Conservation (phyloP, 1,284 basidiomycete species). For the Cutaneotrichosporon cutaneum region DNA sequence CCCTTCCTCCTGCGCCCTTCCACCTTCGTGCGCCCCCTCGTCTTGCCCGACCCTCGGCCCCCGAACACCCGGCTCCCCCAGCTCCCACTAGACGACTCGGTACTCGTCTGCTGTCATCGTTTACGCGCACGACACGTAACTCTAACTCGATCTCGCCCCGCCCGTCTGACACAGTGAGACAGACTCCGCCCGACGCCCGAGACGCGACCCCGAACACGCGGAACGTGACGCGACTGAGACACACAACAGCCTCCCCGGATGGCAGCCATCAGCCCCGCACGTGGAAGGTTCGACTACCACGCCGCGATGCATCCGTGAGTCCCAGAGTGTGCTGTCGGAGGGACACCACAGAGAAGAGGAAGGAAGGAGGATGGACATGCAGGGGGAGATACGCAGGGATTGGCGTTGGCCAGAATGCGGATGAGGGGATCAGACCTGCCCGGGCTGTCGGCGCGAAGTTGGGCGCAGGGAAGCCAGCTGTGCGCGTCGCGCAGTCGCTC, state of each 20-base stretch:
- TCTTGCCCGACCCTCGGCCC: too few species aligned
- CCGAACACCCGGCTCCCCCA: too few species aligned
- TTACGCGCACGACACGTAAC: background rate
- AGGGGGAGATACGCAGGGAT: too few species aligned
- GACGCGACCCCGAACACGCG: background rate
- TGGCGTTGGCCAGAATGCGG: too few species aligned
- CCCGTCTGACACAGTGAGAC: background rate
- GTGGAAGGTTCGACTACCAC: constrained; percentile 26
- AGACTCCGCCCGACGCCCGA: background rate
- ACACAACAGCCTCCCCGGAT: background rate
- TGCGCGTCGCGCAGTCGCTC: too few species aligned
- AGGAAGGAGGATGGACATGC: too few species aligned
- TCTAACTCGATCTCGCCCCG: background rate
- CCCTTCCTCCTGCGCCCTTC: background rate
- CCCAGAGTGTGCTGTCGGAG: background rate
- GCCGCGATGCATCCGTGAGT: constrained; percentile 29
- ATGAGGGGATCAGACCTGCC: too few species aligned
- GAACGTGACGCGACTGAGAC: background rate
- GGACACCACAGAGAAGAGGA: background rate
- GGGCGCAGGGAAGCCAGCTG: too few species aligned
- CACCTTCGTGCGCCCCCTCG: background rate
- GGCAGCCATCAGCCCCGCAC: constrained; percentile 18
- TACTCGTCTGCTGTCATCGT: background rate
- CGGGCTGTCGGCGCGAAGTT: too few species aligned
- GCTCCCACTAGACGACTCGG: background rate